Evolutionary conservation across 1,139 yeast species (phyloP), one percentile per base, ranked within the genome.

Genomic region (Blastobotrys serpentis): DNA sequence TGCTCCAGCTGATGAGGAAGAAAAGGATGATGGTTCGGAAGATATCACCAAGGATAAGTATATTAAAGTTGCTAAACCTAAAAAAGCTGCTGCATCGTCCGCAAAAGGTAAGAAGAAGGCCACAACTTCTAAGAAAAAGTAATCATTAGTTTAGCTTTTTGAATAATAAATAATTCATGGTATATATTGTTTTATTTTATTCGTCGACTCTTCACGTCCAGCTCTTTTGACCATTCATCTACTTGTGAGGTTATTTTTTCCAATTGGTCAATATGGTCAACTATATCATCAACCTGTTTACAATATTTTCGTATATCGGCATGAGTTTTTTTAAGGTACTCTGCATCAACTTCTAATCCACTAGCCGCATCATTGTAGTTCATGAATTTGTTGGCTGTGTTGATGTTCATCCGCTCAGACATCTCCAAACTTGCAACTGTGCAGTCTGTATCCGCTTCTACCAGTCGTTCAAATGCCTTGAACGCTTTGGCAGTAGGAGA

Each of bases 151-250:
- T 6, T 29, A 14, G 32, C n/a, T 29, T 29, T 29, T 6, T 7
- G 4, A 4, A 7, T 29, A 6, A 29, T 29, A 29, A 29, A 29
- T 29, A 29, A 14, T 14, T 10, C 32, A 6, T 11, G 4, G 4
- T 7, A 29, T 29, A 11, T 29, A 6, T 29, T 14, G 4, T 29
- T 6, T 33, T 11, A 36, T 19, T 19, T 36, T 4, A 36, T 19
- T 36, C 69, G 52, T 16, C 69, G 59, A 13, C 63, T 50, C 52
- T 74, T 74, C 3, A 68, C 71, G 43, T 75, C 79, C 42, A 81
- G 58, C 51, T 81, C 84, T 21, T 68, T 64, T 1, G 85, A 73
- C 82, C 85, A 84, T 47, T 69, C 72, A 51, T 82, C 86, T 45
- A 85, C 63, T 55, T 85, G 89, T 4, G 64, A 60, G 1, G 77